These are phyloP conservation scores for Monosporascus sp. DNA, from an alignment of 2,329 filamentous ascomycete species.

Conservation along the genomic window DNA sequence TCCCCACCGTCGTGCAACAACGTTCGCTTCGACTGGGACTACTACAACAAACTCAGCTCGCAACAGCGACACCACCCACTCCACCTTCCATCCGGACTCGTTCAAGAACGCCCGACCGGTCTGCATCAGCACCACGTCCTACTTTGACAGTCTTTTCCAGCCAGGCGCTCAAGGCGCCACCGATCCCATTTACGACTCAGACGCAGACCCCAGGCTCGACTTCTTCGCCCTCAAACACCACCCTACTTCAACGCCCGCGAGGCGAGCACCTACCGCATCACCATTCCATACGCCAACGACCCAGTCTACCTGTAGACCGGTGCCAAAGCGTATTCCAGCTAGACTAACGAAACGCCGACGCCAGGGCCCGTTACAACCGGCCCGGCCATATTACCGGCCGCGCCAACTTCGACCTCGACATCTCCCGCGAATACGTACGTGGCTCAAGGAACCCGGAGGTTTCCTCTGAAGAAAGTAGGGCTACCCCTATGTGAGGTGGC, in stretches of 20 bases:
- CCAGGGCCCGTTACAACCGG: constrained; percentile 13
- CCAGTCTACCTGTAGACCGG: constrained; percentile 13
- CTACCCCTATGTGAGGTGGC: too few species aligned
- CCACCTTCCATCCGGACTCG: constrained; percentile 13
- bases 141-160: constrained; percentile 10
- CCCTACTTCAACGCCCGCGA: constrained; percentile 19
- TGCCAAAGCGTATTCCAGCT: constrained; percentile 13
- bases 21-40: constrained; percentile 18
- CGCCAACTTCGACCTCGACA: constrained; percentile 11
- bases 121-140: constrained; percentile 9
- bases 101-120: constrained; percentile 11
- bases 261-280: constrained; percentile 16
- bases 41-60: constrained; percentile 15
- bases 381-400: constrained; percentile 8
- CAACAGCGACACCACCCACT: constrained; percentile 15
- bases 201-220: constrained; percentile 7
- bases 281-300: constrained; percentile 15
- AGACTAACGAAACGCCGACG: constrained; percentile 18
- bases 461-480: too few species aligned
- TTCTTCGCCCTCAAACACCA: constrained; percentile 20
- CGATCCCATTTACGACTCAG: constrained; percentile 11
- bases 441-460: too few species aligned
- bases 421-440: constrained; percentile 8
- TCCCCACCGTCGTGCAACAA: constrained; percentile 13
- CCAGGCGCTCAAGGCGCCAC: neutral